Evolutionary conservation across 2,329 filamentous ascomycete genomes (phyloP), one percentile per base, ranked within the genome.

Genomic region (Phaeosphaeria sp.): DNA sequence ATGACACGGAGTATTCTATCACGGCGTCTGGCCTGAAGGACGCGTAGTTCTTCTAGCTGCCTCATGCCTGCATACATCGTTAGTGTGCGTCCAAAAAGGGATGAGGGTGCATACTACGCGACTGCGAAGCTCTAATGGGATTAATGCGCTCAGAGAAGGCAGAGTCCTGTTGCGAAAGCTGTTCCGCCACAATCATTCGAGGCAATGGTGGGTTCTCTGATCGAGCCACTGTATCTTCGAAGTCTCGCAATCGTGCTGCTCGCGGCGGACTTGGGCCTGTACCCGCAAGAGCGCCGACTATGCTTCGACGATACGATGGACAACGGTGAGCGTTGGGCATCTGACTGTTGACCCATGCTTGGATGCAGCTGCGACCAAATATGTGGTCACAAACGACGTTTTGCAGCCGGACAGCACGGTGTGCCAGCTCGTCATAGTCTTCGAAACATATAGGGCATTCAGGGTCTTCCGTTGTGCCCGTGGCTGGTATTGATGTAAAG

Each of bases 291-390:
- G 51, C 51, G 27, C 51, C 51, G 9, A 15, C 4, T 18, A 53
- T 36, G 30, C 43, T 53, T 18, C 46, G 43, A 15, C 51, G 51
- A 15, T 43, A 53, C 11, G 51, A 41, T 10, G 51, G 51, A 17
- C 51, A 53, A 15, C 22, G 27, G 17, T 42, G 43, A 11, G 51
- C 51, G 15, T 47, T 53, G 4, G 23, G 27, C 54, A 27, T 52
- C 13, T 43, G 33, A 13, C 51, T 48, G 18, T 54, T 51, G n/a
- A 58, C 41, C 51, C 55, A 54, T n/a, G 15, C 17, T 36, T 58
- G 51, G 9, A 58, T 46, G 30, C 51, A 58, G 13, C 20, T 15
- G n/a, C 15, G 42, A 9, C 55, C 41, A 22, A 54, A 58, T 6
- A 58, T 17, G 20, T 58, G 55, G n/a, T 20, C 23, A 47, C 51